Evolutionary conservation across 371 early-diverging fungal genomes (phyloP).

Genomic region (Dichotomocladium elegans): DNA sequence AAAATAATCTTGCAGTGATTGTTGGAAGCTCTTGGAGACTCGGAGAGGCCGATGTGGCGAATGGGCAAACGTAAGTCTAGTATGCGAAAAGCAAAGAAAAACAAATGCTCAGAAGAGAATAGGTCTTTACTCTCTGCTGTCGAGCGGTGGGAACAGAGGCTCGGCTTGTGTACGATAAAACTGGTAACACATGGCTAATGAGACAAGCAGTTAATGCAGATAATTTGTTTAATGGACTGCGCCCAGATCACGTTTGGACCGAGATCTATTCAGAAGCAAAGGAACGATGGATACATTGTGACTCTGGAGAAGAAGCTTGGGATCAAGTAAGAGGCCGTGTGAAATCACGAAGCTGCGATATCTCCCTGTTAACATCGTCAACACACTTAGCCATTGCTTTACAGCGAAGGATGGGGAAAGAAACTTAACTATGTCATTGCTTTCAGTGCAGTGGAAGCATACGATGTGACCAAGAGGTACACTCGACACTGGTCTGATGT

Average conservation of each 20-base stretch:
- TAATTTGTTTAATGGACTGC: background rate
- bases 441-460: slow-evolving; percentile 49
- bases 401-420: slow-evolving; percentile 75
- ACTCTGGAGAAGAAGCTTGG: slow-evolving; percentile 66
- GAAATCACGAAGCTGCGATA: background rate
- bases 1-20: slow-evolving; percentile 31
- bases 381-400: slow-evolving; percentile 47
- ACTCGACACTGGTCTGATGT: slow-evolving; percentile 41
- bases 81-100: background rate
- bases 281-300: slow-evolving; percentile 68
- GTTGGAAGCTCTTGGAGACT: slow-evolving; percentile 54
- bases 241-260: slow-evolving; percentile 66
- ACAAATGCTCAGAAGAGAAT: background rate
- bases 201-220: background rate
- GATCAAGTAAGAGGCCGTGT: slow-evolving; percentile 42
- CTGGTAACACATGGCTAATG: slow-evolving; percentile 13
- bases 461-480: slow-evolving; percentile 65
- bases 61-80: slow-evolving; percentile 63
- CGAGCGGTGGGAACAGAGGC: slow-evolving; percentile 64
- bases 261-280: slow-evolving; percentile 59
- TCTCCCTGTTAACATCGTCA: background rate
- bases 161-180: slow-evolving; percentile 58
- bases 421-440: slow-evolving; percentile 60
- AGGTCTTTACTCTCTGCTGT: slow-evolving; percentile 65
- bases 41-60: slow-evolving; percentile 74